A percentile compares a stretch with the other conserved stretches of the same genome.
Conservation (phyloP, 1,139 yeast genomes). For the Magnusiomyces starmeri region DNA sequence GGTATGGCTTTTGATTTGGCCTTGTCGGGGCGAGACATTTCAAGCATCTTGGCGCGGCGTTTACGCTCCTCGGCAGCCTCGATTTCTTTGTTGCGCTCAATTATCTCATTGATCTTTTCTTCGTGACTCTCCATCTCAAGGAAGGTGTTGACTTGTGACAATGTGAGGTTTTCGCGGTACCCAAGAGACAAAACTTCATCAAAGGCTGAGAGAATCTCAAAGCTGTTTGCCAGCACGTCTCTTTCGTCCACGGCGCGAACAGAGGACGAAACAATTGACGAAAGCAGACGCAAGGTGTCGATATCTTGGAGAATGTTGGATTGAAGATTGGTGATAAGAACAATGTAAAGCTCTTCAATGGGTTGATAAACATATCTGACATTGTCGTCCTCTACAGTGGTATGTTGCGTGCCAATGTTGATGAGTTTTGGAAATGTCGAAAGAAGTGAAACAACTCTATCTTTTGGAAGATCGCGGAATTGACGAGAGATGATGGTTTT, state of each 20-base stretch:
- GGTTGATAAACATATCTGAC: conserved; percentile 96
- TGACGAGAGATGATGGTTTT: conserved; percentile 90
- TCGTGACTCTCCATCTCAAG: conserved; percentile 98
- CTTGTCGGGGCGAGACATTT: conserved; percentile 28
- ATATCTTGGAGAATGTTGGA: conserved; percentile 93
- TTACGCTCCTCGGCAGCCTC: conserved; percentile 97
- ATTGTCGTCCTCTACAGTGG: conserved; percentile 88
- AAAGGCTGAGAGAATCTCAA: conserved; percentile 84
- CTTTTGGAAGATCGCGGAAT: conserved; percentile 77
- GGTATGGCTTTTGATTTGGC: no score
- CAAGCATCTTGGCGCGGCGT: conserved; percentile 91
- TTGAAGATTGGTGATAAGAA: conserved; percentile 81
- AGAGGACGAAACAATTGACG: conserved; percentile 71
- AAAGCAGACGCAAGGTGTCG: conserved; percentile 80
- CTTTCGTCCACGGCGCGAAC: conserved; percentile 74
- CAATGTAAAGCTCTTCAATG: conserved; percentile 86
- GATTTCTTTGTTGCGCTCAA: conserved; percentile 91
- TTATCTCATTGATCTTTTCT: conserved; percentile 95
- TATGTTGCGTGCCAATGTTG: conserved; percentile 71
- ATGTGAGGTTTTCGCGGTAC: conserved; percentile 77
- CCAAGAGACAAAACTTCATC: conserved; percentile 92
- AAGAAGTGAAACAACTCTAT: conserved; percentile 77
- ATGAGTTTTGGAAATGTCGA: conserved; percentile 82
- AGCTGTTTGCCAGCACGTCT: conserved; percentile 77
- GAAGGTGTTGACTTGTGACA: conserved; percentile 80